These are phyloP conservation scores for Diaporthe capsici DNA, from an alignment of 2,329 filamentous ascomycete species.

Conservation along the genomic window DNA sequence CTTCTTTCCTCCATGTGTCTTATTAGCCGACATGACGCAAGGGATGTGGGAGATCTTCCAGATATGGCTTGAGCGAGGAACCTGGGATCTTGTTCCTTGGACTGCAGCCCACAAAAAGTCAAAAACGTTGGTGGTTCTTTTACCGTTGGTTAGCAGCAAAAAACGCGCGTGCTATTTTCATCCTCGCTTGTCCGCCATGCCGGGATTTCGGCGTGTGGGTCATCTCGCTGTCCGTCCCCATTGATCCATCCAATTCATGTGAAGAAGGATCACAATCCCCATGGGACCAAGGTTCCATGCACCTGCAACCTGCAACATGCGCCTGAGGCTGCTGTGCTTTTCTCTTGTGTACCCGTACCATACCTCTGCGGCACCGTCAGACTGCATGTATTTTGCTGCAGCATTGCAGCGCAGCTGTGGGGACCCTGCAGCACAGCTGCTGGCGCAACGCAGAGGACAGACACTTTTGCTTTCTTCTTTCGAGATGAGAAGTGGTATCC, in stretches of 20 bases:
- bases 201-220: slow-evolving; percentile 22
- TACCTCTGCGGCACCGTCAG: not conserved
- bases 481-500: slow-evolving; percentile 22
- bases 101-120: not conserved
- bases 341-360: not conserved
- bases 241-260: not conserved
- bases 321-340: not conserved
- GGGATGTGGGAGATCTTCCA: not conserved
- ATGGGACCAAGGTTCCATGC: slow-evolving; percentile 17
- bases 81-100: slow-evolving; percentile 16
- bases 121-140: not conserved
- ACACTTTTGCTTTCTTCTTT: not conserved
- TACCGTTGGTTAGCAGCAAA: not conserved
- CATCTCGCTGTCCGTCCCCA: not conserved
- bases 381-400: not conserved
- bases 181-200: slow-evolving; percentile 32
- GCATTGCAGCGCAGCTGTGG: slow-evolving; percentile 2
- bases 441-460: not conserved
- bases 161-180: slow-evolving; percentile 39
- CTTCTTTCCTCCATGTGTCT: slow-evolving; percentile 6
- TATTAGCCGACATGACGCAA: slow-evolving; percentile 32
- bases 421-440: not conserved
- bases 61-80: not conserved
- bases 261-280: slow-evolving; percentile 19
- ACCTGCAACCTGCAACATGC: not conserved